phyloP scores from a whole-genome alignment of 208 protist species.

The Wallacemonas rigidus region DNA sequence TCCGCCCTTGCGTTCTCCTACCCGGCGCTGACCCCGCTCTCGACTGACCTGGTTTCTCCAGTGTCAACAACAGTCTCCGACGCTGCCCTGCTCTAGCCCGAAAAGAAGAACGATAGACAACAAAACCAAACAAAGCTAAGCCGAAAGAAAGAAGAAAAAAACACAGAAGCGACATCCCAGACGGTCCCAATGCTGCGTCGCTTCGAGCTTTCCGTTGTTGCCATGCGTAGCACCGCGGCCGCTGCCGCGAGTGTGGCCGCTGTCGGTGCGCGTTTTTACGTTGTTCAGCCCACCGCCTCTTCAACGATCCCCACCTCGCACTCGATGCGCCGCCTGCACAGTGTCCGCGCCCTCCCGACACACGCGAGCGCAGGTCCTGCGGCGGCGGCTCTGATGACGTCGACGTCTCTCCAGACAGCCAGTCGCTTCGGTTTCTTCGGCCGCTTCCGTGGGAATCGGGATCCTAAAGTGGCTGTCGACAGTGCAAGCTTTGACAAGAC shows the following conservation, averaged over 20 bases:
- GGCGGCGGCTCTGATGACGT: not conserved
- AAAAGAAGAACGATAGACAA: no score
- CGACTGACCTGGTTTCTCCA: no score
- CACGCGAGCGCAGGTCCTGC: not conserved
- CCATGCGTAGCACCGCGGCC: not conserved
- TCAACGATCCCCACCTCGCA: not conserved
- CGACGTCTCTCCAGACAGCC: constrained; percentile 4
- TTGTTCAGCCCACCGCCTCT: not conserved
- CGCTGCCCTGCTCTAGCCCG: no score
- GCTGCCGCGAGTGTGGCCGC: not conserved
- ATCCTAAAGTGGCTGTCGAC: constrained; percentile 65
- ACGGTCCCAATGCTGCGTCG: constrained; percentile 17
- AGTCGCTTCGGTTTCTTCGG: constrained; percentile 41
- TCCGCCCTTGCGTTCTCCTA: no score
- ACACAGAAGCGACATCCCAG: no score
- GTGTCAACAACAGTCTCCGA: no score
- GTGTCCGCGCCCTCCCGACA: not conserved
- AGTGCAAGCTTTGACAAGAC: constrained; percentile 77
- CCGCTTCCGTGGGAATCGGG: constrained; percentile 31
- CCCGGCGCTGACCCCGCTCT: no score
- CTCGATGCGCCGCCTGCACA: constrained; percentile 6
- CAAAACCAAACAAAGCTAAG: no score
- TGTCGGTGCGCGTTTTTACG: not conserved
- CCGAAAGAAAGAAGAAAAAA: no score
- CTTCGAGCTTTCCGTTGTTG: constrained; percentile 4